Evolutionary conservation across 2,329 filamentous ascomycete species (phyloP).

Genomic region (Penicillium sp.): DNA sequence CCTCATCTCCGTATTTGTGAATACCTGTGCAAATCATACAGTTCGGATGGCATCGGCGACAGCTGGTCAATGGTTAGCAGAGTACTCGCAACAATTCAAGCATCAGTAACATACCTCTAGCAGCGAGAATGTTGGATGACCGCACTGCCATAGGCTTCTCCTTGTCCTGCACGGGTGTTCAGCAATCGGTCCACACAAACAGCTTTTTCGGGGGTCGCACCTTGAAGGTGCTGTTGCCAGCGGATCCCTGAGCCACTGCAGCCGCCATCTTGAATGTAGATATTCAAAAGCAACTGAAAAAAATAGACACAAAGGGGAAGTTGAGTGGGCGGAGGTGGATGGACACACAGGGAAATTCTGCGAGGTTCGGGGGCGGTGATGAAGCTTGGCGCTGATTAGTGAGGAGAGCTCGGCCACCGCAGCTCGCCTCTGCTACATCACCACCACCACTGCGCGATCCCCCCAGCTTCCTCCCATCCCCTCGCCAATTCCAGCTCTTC

Average conservation of each 20-base stretch:
- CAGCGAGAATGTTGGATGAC: slow-evolving; percentile 94
- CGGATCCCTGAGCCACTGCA: slow-evolving; percentile 51
- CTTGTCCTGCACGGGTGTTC: slow-evolving; percentile 66
- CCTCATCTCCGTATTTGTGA: slow-evolving; percentile 34
- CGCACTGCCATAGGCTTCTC: slow-evolving; percentile 98
- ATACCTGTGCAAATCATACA: slow-evolving; percentile 44
- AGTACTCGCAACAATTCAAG: not conserved
- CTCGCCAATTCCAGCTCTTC: slow-evolving; percentile 12
- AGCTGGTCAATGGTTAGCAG: slow-evolving; percentile 60
- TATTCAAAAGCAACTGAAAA: slow-evolving; percentile 31
- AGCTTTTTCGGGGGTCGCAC: slow-evolving; percentile 43
- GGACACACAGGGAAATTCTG: slow-evolving; percentile 43
- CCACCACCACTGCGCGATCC: slow-evolving; percentile 22
- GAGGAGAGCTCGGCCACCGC: slow-evolving; percentile 40
- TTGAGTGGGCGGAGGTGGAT: slow-evolving; percentile 29
- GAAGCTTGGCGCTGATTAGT: slow-evolving; percentile 47
- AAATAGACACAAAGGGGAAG: slow-evolving; percentile 26
- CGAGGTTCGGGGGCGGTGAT: slow-evolving; percentile 44
- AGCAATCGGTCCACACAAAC: slow-evolving; percentile 41
- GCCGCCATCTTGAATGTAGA: slow-evolving; percentile 37
- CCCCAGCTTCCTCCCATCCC: slow-evolving; percentile 25
- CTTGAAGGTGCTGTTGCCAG: slow-evolving; percentile 70
- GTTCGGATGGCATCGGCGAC: slow-evolving; percentile 98
- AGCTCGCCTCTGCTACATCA: slow-evolving; percentile 37
- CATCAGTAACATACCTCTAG: slow-evolving; percentile 69